Conservation (phyloP, 805 yeast species). For the Cyberlindnera mississippiensis region DNA sequence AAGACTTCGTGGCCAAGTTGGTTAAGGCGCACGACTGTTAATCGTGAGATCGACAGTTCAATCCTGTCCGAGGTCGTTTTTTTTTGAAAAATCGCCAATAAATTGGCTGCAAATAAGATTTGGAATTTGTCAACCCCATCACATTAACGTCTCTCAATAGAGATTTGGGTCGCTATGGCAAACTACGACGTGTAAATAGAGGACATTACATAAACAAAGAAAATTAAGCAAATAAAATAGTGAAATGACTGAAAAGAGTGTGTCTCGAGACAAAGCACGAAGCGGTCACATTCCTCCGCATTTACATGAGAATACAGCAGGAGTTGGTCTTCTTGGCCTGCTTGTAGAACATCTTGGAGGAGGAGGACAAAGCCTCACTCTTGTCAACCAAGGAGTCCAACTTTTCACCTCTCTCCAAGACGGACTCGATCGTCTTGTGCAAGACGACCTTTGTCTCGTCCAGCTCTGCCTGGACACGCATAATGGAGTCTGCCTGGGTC, state of each 20-base stretch:
- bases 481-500: conserved; percentile 90
- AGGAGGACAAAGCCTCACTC: conserved; percentile 84
- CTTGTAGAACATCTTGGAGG: conserved; percentile 91
- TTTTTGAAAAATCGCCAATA: conserved; percentile 6
- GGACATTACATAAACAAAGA: too few species aligned
- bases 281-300: too few species aligned
- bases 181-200: too few species aligned
- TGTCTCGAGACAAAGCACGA: too few species aligned
- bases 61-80: conserved; percentile 47
- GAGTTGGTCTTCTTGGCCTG: conserved; percentile 95
- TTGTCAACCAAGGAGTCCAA: conserved; percentile 92
- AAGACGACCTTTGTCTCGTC: conserved; percentile 96
- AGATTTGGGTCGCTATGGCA: too few species aligned
- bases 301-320: conserved; percentile 73
- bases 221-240: too few species aligned
- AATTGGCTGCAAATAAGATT: conserved; percentile 1
- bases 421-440: conserved; percentile 93
- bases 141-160: not conserved
- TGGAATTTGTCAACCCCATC: not conserved
- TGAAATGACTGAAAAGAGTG: too few species aligned
- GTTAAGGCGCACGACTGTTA: conserved; percentile 50
- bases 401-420: conserved; percentile 93
- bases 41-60: conserved; percentile 50
- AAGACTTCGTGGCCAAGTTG: conserved; percentile 31
- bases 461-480: conserved; percentile 96